These are phyloP conservation scores for Russula griseocarnosa DNA, from an alignment of 768 basidiomycete species.

Conservation along the genomic window DNA sequence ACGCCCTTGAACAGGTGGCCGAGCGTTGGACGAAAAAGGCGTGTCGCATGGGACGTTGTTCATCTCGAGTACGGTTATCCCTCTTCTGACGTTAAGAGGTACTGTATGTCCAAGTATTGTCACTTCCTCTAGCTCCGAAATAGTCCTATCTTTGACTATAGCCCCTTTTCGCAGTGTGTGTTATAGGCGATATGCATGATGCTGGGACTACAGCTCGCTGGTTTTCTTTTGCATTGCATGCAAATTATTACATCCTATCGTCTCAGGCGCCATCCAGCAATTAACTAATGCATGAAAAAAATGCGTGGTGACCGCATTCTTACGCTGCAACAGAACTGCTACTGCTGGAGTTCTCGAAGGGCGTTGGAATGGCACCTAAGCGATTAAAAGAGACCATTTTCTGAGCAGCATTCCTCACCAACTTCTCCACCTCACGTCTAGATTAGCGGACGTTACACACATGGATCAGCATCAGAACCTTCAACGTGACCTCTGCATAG, in stretches of 20 bases:
- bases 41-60: no score
- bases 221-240: background rate
- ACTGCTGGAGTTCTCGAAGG: background rate
- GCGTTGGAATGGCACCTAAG: background rate
- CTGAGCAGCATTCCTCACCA: background rate
- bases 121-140: background rate
- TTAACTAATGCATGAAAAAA: background rate
- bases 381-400: constrained; percentile 1
- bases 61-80: background rate
- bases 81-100: background rate
- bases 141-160: background rate
- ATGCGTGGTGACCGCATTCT: background rate
- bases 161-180: no score
- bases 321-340: background rate
- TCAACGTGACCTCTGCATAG: background rate
- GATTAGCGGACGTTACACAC: background rate
- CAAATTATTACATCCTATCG: background rate
- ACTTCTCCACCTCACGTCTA: background rate
- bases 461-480: background rate
- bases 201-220: background rate
- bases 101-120: background rate
- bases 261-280: constrained; percentile 6
- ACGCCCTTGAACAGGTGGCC: background rate
- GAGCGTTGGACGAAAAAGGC: background rate
- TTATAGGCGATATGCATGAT: background rate